Evolutionary conservation across 495 filamentous ascomycete genomes (phyloP).

Genomic region (Lepraria neglecta): DNA sequence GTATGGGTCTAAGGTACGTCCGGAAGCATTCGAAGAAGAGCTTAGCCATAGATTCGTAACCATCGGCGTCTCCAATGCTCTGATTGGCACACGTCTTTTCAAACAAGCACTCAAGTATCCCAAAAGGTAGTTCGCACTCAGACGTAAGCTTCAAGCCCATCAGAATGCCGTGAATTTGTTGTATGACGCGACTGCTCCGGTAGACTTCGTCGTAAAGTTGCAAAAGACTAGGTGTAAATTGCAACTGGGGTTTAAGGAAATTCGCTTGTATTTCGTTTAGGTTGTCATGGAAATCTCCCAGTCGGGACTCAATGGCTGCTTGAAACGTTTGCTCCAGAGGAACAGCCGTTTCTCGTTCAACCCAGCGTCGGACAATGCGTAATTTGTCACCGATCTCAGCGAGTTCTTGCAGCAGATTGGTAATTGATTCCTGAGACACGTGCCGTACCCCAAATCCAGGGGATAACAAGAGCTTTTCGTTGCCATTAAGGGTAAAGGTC

Average conservation of each 20-base stretch:
- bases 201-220: slow-evolving; percentile 55
- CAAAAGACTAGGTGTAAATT: slow-evolving; percentile 49
- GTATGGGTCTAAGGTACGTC: slow-evolving; percentile 72
- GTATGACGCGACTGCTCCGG: slow-evolving; percentile 47
- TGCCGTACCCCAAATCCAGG: slow-evolving; percentile 38
- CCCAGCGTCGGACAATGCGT: slow-evolving; percentile 44
- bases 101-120: slow-evolving; percentile 67
- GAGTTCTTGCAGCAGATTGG: slow-evolving; percentile 39
- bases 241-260: slow-evolving; percentile 35
- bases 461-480: slow-evolving; percentile 35
- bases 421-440: slow-evolving; percentile 35
- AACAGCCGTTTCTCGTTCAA: slow-evolving; percentile 32
- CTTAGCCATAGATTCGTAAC: slow-evolving; percentile 54
- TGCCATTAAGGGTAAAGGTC: slow-evolving; percentile 50
- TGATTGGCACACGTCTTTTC: slow-evolving; percentile 62
- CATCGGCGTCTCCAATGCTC: slow-evolving; percentile 53
- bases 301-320: slow-evolving; percentile 38
- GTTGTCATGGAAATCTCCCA: slow-evolving; percentile 39
- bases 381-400: slow-evolving; percentile 43
- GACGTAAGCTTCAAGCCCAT: slow-evolving; percentile 24
- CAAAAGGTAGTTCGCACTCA: slow-evolving; percentile 41
- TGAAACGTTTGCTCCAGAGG: slow-evolving; percentile 53
- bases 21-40: slow-evolving; percentile 80
- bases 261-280: slow-evolving; percentile 42
- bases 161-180: slow-evolving; percentile 47